phyloP scores from a whole-genome alignment of 2,329 filamentous ascomycete genomes.

The Cercospora brassicicola region DNA sequence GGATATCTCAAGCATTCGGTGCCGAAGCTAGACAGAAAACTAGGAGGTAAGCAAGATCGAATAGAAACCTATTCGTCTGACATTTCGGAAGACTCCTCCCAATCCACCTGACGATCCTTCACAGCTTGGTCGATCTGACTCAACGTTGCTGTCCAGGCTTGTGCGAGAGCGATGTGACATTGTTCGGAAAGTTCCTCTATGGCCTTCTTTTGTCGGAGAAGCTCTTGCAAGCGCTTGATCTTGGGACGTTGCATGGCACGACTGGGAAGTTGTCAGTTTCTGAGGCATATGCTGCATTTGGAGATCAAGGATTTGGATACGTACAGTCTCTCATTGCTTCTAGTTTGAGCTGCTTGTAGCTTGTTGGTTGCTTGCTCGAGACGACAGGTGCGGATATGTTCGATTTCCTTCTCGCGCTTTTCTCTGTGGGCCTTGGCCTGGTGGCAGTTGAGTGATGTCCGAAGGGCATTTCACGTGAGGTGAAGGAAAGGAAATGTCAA shows the following conservation, averaged over 20 bases:
- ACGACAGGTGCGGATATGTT: not conserved
- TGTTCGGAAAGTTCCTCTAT: constrained; percentile 21
- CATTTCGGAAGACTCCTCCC: not conserved
- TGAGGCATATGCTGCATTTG: not conserved
- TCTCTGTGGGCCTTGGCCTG: constrained; percentile 11
- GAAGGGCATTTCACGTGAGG: not conserved
- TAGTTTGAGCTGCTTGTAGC: constrained; percentile 10
- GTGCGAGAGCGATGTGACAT: constrained; percentile 18
- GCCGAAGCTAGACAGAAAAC: too few relatives aligned
- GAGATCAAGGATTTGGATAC: not conserved
- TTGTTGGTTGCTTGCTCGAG: constrained; percentile 16
- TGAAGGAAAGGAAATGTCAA: not conserved
- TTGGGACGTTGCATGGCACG: constrained; percentile 23
- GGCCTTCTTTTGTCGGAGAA: constrained; percentile 26
- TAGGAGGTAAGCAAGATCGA: not conserved
- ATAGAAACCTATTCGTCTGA: not conserved
- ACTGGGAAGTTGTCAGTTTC: not conserved
- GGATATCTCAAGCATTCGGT: too few relatives aligned
- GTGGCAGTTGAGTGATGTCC: not conserved
- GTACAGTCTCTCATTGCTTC: constrained; percentile 18
- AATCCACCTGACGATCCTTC: constrained; percentile 18
- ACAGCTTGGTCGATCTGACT: constrained; percentile 28
- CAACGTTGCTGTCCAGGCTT: constrained; percentile 14
- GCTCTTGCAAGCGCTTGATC: constrained; percentile 26
- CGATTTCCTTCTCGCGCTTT: constrained; percentile 22